A percentile compares a stretch with the other conserved stretches of the same genome.
phyloP scores from a whole-genome alignment of 108 stramenopile genomes.

The Conticribra weissflogii region DNA sequence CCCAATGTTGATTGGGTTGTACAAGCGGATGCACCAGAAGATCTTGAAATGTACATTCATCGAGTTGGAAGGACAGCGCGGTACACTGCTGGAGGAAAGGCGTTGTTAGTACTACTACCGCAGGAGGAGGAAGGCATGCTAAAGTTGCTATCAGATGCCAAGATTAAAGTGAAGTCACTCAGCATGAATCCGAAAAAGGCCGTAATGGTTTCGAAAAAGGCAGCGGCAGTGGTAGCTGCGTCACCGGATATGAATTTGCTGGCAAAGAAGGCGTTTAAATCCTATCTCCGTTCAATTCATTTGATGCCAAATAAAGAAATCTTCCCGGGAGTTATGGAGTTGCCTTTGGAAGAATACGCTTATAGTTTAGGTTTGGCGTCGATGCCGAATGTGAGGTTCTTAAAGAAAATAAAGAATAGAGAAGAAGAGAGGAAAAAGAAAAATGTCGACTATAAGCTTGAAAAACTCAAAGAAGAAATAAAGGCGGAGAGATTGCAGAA shows the following conservation, averaged over 20 bases:
- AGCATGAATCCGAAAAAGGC: constrained; percentile 94
- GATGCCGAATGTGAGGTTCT: constrained; percentile 83
- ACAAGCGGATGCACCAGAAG: constrained; percentile 98
- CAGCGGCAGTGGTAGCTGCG: constrained; percentile 87
- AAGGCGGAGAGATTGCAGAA: constrained; percentile 88
- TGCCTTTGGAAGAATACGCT: constrained; percentile 88
- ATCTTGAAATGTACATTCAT: constrained; percentile 89
- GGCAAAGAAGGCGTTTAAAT: constrained; percentile 92
- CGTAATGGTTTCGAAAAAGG: constrained; percentile 82
- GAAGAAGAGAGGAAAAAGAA: constrained; percentile 86
- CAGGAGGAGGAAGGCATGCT: constrained; percentile 79
- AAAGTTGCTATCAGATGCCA: constrained; percentile 51
- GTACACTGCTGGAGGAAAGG: constrained; percentile 83
- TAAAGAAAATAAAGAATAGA: constrained; percentile 74
- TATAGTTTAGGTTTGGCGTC: constrained; percentile 88
- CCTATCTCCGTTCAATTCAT: constrained; percentile 88
- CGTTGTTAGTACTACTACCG: constrained; percentile 88
- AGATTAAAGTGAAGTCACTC: constrained; percentile 87
- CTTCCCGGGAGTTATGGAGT: constrained; percentile 54
- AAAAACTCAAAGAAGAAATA: constrained; percentile 94
- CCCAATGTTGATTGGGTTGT: constrained; percentile 98
- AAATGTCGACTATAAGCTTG: constrained; percentile 90
- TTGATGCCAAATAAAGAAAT: constrained; percentile 90
- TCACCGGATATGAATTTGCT: constrained; percentile 68
- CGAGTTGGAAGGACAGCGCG: constrained; percentile 97